Evolutionary conservation across 352 stramenopile species (phyloP), one percentile per base, ranked within the genome.

Genomic region (Globisporangium camurandrum): DNA sequence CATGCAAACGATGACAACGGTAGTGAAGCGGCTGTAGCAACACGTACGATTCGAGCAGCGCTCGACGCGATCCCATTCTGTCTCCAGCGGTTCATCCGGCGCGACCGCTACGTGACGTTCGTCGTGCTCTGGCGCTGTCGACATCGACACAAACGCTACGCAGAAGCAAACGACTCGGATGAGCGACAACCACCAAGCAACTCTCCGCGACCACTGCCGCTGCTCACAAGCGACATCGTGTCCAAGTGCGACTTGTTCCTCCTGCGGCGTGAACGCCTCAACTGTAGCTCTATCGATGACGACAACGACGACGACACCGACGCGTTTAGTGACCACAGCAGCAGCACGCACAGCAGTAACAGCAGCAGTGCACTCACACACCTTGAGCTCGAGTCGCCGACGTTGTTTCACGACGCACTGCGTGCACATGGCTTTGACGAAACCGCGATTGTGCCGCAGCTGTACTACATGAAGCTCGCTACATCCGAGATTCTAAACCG

Each of bases 381-480:
- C 8, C 33, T 61, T 16, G 27, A 61, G 12, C 42, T 61, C 2
- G 54, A 61, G 33, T 61, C 47, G 10, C 8, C 34, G n/a, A 39
- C 33, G 17, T 43, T 54, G 17, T 54, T 57, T 11, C 39, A 58
- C 19, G 66, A 56, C 23, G 36, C 14, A 16, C 61, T 82, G 26
- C 39, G 56, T 8, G 37, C 34, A 0, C 6, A 60, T 16, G 70
- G 66, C 0, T 75, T 86, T 28, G 63, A 81, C 20, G 42, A 57
- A 16, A 62, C 79, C 23, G 49, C 62, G n/a, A 66, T 70, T 26
- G 46, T 75, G 28, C 66, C 75, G 19, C 60, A 69, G 38, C 51
- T 86, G 3, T 66, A 72, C 10, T 66, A 77, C 39, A 83, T 84
- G 61, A 86, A 79, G 40, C 51, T 76, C 22, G 49, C 67, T 19